Base-by-base conservation (phyloP, 495 filamentous ascomycete species). In the Sabuloglossum arenarium region DNA sequence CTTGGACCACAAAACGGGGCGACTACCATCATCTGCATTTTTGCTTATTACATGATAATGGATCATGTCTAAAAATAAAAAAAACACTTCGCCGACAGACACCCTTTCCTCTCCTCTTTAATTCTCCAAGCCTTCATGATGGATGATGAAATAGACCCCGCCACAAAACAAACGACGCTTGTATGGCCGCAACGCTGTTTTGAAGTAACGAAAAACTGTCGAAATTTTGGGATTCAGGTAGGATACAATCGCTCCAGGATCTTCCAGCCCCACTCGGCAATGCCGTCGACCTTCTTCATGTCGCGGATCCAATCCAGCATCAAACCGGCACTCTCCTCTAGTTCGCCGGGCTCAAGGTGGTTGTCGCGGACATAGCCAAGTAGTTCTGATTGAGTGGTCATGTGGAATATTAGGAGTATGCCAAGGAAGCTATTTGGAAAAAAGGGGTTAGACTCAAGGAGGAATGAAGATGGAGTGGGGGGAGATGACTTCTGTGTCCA, bases 321-420 rank as follows among this genome's bases (percentile, higher is more conserved):
- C 47, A 58, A n/a, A 27, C 43, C 23, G 11, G 42, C 49, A 27
- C 52, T 58, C 25, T 54, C 50, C 49, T 58, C 56, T 12, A 58
- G 29, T 46, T 58, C 56, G 21, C 56, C 56, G 11, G 56, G 56
- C 19, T 32, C 47, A 25, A 58, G 28, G 31, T 54, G 28, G 6
- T n/a, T 58, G 27, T 54, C 29, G 28, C 73, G 59, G 59, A 79
- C 75, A 42, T 68, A 60, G 12, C 62, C 25, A 24, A 81, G 61
- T 34, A 73, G 69, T 9, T 71, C 68, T 55, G 74, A 71, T 45
- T 72, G 70, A 16, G 62, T 66, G 37, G 69, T 74, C 61, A 78
- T 65, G 42, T 75, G 72, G 46, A 80, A 58, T 30, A 80, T 68
- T 21, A 81, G 58, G 28, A 81, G 68, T 16, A 80, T 73, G 2